A percentile compares a stretch with the other conserved stretches of the same genome.
phyloP scores from a whole-genome alignment of 1,284 basidiomycete genomes.

The Schizophyllum amplum region DNA sequence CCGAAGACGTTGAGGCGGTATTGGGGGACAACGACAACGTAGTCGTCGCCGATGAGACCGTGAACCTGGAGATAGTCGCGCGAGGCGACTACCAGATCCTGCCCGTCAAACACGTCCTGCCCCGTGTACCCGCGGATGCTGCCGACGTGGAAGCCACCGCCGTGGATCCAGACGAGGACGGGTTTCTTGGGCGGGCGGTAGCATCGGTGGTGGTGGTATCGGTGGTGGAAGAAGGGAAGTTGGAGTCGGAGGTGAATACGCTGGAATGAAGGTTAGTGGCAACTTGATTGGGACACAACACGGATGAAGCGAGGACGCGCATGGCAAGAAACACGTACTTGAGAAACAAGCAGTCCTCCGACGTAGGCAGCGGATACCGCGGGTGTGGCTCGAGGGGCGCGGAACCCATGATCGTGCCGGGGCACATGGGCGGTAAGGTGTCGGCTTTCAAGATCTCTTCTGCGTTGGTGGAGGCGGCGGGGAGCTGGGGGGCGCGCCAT shows the following conservation, averaged over 20 bases:
- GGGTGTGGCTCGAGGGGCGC: background rate
- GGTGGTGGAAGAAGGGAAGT: background rate
- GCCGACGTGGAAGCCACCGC: conserved; percentile 15
- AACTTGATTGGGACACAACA: too few species aligned
- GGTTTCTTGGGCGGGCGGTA: conserved; percentile 18
- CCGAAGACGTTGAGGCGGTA: conserved; percentile 30
- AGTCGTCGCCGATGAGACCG: conserved; percentile 7
- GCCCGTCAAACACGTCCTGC: conserved; percentile 9
- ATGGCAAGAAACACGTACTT: background rate
- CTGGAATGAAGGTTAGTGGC: background rate
- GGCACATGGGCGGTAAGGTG: background rate
- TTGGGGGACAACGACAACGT: conserved; percentile 26
- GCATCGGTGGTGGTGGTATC: background rate
- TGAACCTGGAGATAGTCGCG: conserved; percentile 13
- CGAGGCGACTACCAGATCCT: conserved; percentile 14
- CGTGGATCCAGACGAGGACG: conserved; percentile 28
- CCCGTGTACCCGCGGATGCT: conserved; percentile 12
- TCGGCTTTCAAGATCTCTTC: background rate
- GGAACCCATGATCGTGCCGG: background rate
- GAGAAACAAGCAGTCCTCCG: background rate
- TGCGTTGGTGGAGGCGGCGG: background rate
- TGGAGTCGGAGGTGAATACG: background rate
- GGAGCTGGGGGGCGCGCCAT: background rate
- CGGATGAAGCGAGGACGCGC: background rate
- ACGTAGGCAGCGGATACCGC: background rate